Percentiles rank a stretch among this genome's conserved stretches.
Evolutionary conservation across 2,329 filamentous ascomycete genomes (phyloP).

Genomic region (Bipolaris cookei): DNA sequence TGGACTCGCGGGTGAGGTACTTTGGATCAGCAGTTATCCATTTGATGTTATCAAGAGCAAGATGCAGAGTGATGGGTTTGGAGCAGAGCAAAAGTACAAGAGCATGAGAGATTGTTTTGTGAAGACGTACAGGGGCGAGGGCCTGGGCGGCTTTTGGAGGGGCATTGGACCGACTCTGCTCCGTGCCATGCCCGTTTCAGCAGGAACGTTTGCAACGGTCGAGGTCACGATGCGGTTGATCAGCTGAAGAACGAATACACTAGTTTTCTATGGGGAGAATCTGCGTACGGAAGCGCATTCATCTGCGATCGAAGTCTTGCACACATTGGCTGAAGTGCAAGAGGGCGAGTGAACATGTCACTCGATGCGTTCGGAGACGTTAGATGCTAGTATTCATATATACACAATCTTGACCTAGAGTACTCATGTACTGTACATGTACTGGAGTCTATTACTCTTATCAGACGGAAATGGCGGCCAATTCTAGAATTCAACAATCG

Average conservation of each 20-base stretch:
- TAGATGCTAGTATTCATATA: background rate
- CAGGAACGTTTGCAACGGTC: conserved; percentile 89
- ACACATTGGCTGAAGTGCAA: too few relatives aligned
- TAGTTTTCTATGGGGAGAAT: background rate
- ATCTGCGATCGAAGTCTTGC: background rate
- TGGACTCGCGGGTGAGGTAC: conserved; percentile 87
- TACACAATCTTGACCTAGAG: background rate
- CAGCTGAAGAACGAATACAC: conserved; percentile 8
- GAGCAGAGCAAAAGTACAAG: conserved; percentile 71
- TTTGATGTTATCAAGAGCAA: conserved; percentile 99
- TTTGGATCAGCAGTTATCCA: conserved; percentile 94
- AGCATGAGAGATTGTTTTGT: conserved; percentile 89
- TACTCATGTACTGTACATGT: background rate
- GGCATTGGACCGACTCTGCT: conserved; percentile 88
- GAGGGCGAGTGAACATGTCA: too few relatives aligned
- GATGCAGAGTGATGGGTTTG: conserved; percentile 98
- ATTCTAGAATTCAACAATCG: background rate
- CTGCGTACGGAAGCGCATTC: background rate
- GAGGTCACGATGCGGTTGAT: conserved; percentile 36
- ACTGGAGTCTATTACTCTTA: background rate
- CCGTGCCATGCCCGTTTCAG: conserved; percentile 95
- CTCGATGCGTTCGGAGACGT: background rate
- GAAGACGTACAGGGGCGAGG: conserved; percentile 79
- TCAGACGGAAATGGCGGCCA: background rate
- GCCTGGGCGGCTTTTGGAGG: conserved; percentile 88